phyloP scores from a whole-genome alignment of 176 grass and related monocot genomes.

The Echinochloa phyllopogon region DNA sequence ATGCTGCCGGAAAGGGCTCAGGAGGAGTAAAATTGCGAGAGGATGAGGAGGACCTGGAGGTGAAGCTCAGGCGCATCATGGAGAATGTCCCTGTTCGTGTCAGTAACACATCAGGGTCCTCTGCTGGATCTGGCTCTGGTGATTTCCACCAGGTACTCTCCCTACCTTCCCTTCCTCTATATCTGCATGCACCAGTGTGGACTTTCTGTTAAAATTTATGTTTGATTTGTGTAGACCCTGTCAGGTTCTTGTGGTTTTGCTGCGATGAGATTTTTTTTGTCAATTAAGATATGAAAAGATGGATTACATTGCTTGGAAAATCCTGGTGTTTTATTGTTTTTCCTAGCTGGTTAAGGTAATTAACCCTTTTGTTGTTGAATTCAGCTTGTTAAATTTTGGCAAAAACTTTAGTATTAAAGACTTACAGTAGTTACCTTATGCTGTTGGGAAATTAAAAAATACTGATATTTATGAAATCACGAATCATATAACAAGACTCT shows the following conservation, averaged over 20 bases:
- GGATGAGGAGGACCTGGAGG: slow-evolving; percentile 90
- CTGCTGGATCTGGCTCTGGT: slow-evolving; percentile 88
- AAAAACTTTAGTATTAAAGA: not conserved
- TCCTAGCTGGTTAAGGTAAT: not conserved
- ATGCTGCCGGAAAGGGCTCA: slow-evolving; percentile 40
- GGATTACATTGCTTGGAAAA: not conserved
- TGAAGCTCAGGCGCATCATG: slow-evolving; percentile 95
- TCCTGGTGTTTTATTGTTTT: slow-evolving; percentile 7
- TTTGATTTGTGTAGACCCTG: not conserved
- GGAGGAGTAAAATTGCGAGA: slow-evolving; percentile 79
- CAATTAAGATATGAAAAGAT: slow-evolving; percentile 23
- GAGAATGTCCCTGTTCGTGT: slow-evolving; percentile 85
- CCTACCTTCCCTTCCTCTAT: not conserved
- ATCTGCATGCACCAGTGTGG: not conserved
- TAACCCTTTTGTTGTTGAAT: not conserved
- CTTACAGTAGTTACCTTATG: not conserved
- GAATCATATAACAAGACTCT: not conserved
- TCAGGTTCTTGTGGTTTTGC: not conserved
- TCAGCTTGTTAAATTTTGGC: not conserved
- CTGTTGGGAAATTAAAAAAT: not conserved
- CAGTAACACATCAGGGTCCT: slow-evolving; percentile 90
- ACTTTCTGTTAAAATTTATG: not conserved
- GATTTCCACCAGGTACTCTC: slow-evolving; percentile 89
- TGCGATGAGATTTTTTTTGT: not conserved
- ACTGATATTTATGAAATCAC: not conserved